A percentile compares a stretch with the other conserved stretches of the same genome.
These are phyloP conservation scores for Paramecium primaurelia DNA, from an alignment of 73 alveolate genomes.

Conservation along the genomic window DNA sequence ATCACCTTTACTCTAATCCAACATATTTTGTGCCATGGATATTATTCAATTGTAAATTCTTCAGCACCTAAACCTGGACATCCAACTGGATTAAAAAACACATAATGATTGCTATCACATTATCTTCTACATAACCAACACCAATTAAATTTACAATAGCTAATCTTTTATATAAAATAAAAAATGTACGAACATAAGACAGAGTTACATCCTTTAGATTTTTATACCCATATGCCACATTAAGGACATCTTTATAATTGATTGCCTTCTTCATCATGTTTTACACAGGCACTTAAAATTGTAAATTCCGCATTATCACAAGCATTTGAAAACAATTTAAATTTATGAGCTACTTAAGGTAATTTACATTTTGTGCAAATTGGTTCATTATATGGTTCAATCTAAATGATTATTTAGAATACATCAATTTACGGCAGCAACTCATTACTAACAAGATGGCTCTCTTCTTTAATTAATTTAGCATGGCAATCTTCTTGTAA, in stretches of 20 bases:
- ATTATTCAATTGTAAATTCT: background rate
- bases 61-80: slow-evolving; percentile 52
- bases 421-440: background rate
- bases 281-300: background rate
- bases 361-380: background rate
- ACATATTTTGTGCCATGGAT: slow-evolving; percentile 41
- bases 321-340: background rate
- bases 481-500: background rate
- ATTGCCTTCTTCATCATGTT: slow-evolving; percentile 10
- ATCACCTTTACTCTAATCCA: slow-evolving; percentile 32
- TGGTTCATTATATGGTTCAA: background rate
- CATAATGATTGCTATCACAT: background rate
- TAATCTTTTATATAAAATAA: background rate
- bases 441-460: background rate
- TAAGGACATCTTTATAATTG: slow-evolving; percentile 6
- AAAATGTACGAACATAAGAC: background rate
- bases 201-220: slow-evolving; percentile 19
- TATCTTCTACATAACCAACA: slow-evolving; percentile 30
- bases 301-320: slow-evolving; percentile 43
- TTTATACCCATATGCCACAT: slow-evolving; percentile 37
- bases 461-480: background rate
- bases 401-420: background rate
- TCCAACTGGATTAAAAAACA: background rate
- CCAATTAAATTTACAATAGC: slow-evolving; percentile 18
- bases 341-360: slow-evolving; percentile 6